Percentiles rank a stretch among this genome's conserved stretches.
Conservation (phyloP, 768 basidiomycete genomes). For the Pleurotus djamor region DNA sequence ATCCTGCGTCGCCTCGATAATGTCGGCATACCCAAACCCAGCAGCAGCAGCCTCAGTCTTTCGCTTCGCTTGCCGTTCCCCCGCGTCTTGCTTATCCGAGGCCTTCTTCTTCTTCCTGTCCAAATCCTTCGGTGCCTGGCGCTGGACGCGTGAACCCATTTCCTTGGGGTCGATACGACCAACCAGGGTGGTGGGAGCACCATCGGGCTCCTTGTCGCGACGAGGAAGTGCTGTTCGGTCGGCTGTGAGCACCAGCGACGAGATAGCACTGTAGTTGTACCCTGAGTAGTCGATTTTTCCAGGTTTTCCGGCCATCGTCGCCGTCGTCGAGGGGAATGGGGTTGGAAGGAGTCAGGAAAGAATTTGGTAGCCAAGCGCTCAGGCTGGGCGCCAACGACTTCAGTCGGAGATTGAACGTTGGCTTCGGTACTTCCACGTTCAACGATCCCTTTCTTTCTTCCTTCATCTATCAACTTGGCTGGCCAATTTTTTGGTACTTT, state of each 20-base stretch:
- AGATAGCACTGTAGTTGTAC: conserved; percentile 96
- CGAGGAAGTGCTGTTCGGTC: conserved; percentile 78
- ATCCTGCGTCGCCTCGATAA: conserved; percentile 91
- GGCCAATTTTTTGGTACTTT: too few species aligned
- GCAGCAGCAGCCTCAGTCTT: conserved; percentile 56
- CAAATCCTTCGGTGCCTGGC: conserved; percentile 82
- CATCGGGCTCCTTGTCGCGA: conserved; percentile 95
- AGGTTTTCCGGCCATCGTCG: conserved; percentile 17
- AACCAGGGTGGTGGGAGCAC: conserved; percentile 89
- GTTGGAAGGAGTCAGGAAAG: not conserved
- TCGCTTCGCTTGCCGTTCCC: conserved; percentile 61
- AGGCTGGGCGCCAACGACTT: too few species aligned
- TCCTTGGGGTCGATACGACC: conserved; percentile 87
- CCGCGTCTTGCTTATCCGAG: conserved; percentile 50
- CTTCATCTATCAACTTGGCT: too few species aligned
- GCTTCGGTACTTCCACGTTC: too few species aligned
- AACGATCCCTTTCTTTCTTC: too few species aligned
- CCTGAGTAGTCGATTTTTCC: conserved; percentile 80
- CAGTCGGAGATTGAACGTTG: too few species aligned
- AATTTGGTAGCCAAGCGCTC: not conserved
- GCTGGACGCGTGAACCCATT: conserved; percentile 90
- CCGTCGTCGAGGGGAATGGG: not conserved
- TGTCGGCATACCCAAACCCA: conserved; percentile 83
- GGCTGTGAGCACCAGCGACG: conserved; percentile 92
- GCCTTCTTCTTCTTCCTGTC: conserved; percentile 95